Evolutionary conservation across 2,329 filamentous ascomycete genomes (phyloP).

Genomic region (Colletotrichum aenigma): DNA sequence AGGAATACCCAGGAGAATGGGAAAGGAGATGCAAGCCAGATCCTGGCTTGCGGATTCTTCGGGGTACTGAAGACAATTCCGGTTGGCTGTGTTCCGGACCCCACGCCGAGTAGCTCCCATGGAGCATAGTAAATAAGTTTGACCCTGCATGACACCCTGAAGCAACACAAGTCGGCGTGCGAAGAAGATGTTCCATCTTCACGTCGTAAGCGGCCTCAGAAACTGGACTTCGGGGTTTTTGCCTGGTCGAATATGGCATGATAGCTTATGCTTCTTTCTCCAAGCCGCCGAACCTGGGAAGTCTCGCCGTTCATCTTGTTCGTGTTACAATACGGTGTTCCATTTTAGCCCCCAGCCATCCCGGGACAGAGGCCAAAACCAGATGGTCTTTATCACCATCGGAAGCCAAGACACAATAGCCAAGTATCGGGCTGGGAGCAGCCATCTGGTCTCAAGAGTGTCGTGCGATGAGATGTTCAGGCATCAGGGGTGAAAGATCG

Average conservation of each 20-base stretch:
- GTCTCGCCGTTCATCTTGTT: not conserved
- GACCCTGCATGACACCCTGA: not conserved
- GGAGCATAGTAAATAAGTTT: not conserved
- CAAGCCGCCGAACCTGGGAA: not conserved
- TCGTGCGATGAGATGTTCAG: not conserved
- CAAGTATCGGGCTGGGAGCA: not conserved
- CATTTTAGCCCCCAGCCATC: not conserved
- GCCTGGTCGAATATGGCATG: not conserved
- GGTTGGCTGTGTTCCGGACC: not conserved
- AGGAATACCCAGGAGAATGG: not conserved
- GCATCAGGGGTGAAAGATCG: not conserved
- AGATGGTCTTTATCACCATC: not conserved
- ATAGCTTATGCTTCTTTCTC: not conserved
- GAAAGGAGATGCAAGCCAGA: rapidly evolving
- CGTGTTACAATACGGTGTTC: not conserved
- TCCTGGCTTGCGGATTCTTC: not conserved
- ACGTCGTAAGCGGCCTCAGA: not conserved
- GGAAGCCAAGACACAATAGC: not conserved
- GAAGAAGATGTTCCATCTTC: not conserved
- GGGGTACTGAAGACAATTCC: not conserved
- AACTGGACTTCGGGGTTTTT: not conserved
- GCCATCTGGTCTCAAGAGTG: not conserved
- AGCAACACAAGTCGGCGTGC: not conserved
- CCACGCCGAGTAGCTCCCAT: not conserved
- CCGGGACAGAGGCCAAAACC: not conserved